A percentile compares a stretch with the other conserved stretches of the same genome.
Conservation (phyloP, 73 alveolate species). For the Paramecium biaurelia region DNA sequence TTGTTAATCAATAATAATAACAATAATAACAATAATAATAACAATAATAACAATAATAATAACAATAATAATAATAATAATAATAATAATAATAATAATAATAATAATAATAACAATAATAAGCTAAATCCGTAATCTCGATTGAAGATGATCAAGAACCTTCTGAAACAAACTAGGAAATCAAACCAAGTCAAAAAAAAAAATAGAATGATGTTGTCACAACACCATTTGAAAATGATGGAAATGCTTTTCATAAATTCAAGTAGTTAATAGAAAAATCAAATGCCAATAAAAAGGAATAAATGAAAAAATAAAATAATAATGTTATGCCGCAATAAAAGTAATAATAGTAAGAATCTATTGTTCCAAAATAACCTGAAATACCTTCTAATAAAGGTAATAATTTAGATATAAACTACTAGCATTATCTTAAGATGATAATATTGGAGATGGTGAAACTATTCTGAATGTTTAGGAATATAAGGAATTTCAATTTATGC, state of each 20-base stretch:
- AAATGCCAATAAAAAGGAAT: background rate
- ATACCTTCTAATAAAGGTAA: background rate
- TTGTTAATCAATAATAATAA: background rate
- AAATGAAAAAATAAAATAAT: too few species aligned
- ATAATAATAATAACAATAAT: too few species aligned
- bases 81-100: too few species aligned
- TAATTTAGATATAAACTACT: background rate
- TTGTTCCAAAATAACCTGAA: background rate
- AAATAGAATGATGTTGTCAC: background rate
- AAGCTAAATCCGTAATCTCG: background rate
- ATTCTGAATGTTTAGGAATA: background rate
- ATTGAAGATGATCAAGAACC: background rate
- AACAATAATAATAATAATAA: too few species aligned
- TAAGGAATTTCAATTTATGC: background rate
- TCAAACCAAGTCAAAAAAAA: background rate
- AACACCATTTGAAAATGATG: background rate
- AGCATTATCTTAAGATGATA: background rate
- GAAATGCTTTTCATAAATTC: background rate
- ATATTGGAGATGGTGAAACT: background rate
- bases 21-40: too few species aligned
- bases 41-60: too few species aligned
- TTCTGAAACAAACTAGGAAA: background rate
- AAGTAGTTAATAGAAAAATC: background rate
- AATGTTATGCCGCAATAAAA: background rate
- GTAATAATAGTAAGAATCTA: background rate